Evolutionary conservation across 129 eudicot genomes (phyloP).

Genomic region (Glebionis coronaria): DNA sequence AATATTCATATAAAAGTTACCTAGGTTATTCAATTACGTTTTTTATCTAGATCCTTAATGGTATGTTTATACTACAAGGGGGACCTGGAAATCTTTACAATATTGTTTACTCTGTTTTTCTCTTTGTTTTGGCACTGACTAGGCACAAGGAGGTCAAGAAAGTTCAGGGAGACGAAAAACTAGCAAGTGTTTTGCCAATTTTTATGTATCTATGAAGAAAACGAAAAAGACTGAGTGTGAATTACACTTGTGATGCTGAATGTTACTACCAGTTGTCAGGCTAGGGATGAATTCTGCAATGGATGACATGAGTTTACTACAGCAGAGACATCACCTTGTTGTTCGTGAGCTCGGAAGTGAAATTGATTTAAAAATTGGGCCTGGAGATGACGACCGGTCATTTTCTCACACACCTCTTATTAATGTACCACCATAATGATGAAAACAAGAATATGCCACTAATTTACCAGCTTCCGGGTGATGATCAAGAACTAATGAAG

Average conservation of each 20-base stretch:
- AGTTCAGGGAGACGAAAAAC: slow-evolving; percentile 74
- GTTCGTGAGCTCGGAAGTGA: slow-evolving; percentile 88
- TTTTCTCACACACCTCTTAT: slow-evolving; percentile 54
- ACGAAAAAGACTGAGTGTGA: slow-evolving; percentile 24
- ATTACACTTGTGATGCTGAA: slow-evolving; percentile 84
- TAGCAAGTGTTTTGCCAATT: slow-evolving; percentile 68
- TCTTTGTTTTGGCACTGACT: slow-evolving; percentile 1
- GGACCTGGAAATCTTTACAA: not conserved
- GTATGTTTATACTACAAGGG: slow-evolving; percentile 1
- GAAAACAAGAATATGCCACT: slow-evolving; percentile 68
- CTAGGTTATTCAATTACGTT: not conserved
- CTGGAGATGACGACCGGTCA: slow-evolving; percentile 75
- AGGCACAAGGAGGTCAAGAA: slow-evolving; percentile 64
- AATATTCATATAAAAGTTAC: not conserved
- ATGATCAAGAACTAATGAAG: slow-evolving; percentile 69
- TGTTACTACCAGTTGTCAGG: slow-evolving; percentile 81
- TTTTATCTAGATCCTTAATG: not conserved
- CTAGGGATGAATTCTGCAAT: slow-evolving; percentile 85
- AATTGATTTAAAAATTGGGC: slow-evolving; percentile 93
- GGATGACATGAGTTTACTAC: slow-evolving; percentile 91
- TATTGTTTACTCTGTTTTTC: not conserved
- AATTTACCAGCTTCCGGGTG: slow-evolving; percentile 51
- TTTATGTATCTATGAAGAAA: slow-evolving; percentile 25
- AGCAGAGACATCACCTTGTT: slow-evolving; percentile 85
- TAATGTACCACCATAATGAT: slow-evolving; percentile 53